Percentiles rank a stretch among this genome's conserved stretches.
Conservation (phyloP, 345 rosid genomes). For the Eucalyptus shirleyi region DNA sequence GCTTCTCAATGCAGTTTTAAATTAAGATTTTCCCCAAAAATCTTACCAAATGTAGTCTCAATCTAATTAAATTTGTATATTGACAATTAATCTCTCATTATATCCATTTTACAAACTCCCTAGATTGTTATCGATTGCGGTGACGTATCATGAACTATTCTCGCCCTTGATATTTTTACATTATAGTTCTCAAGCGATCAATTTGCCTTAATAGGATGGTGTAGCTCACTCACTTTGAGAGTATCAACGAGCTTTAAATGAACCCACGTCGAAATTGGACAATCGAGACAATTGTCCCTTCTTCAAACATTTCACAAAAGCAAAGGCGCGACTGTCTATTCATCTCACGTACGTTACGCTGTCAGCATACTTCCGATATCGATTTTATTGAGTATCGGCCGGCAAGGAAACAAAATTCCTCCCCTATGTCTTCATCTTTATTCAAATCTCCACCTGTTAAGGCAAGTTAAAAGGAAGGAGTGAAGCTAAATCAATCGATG, state of each 20-base stretch:
- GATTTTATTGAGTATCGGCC: not conserved
- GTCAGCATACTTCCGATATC: not conserved
- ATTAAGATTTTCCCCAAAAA: no score
- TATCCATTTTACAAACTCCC: not conserved
- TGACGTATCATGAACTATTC: no score
- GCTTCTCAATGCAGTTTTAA: no score
- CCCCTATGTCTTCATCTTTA: not conserved
- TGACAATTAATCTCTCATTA: not conserved
- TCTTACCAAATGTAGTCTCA: not conserved
- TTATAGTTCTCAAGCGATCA: not conserved
- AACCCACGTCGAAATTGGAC: not conserved
- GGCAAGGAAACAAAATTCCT: not conserved
- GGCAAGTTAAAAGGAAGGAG: not conserved
- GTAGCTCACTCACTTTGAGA: not conserved
- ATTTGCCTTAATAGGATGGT: not conserved
- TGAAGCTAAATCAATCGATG: not conserved
- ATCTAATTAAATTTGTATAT: no score
- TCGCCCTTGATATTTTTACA: no score
- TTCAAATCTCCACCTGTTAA: not conserved
- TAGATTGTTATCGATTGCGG: not conserved
- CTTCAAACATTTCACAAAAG: no score
- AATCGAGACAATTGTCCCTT: not conserved
- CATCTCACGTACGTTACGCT: not conserved
- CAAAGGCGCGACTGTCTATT: not conserved
- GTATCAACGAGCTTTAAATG: not conserved